Evolutionary conservation across 2,329 filamentous ascomycete genomes (phyloP).

Genomic region (Ophioceras dolichostomum): DNA sequence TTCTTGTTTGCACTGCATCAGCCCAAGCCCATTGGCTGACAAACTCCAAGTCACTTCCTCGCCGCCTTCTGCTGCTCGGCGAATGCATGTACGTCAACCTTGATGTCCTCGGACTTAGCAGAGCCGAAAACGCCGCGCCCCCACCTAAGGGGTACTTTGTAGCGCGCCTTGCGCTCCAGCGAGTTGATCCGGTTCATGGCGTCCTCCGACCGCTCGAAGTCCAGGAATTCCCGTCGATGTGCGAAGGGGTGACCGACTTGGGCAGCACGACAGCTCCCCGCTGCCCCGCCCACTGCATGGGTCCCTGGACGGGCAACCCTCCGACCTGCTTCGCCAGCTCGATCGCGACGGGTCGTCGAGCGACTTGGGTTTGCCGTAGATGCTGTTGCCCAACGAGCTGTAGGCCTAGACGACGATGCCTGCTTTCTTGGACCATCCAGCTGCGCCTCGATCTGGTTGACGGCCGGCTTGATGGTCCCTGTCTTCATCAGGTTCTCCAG

Average conservation of each 20-base stretch:
- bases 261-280: slow-evolving; percentile 39
- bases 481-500: slow-evolving; percentile 31
- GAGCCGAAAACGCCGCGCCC: slow-evolving; percentile 32
- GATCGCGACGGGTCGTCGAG: slow-evolving; percentile 34
- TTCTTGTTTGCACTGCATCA: too few species aligned
- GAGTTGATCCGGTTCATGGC: slow-evolving; percentile 22
- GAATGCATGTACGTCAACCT: not conserved
- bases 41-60: too few species aligned
- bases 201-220: slow-evolving; percentile 19
- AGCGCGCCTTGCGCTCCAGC: slow-evolving; percentile 27
- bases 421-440: slow-evolving; percentile 46
- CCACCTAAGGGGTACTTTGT: slow-evolving; percentile 28
- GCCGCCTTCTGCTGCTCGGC: not conserved
- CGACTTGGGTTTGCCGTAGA: slow-evolving; percentile 26
- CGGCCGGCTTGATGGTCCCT: slow-evolving; percentile 43
- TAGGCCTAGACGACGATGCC: slow-evolving; percentile 51
- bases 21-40: too few species aligned
- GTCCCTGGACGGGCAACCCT: slow-evolving; percentile 27
- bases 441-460: slow-evolving; percentile 60
- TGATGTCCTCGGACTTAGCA: slow-evolving; percentile 2
- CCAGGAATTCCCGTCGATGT: slow-evolving; percentile 34
- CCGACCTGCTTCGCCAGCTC: slow-evolving; percentile 30
- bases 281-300: slow-evolving; percentile 42
- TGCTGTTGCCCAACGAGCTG: slow-evolving; percentile 50
- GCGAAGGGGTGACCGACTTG: slow-evolving; percentile 38